Evolutionary conservation across 805 yeast genomes (phyloP).

Genomic region (Lipomyces chichibuensis): DNA sequence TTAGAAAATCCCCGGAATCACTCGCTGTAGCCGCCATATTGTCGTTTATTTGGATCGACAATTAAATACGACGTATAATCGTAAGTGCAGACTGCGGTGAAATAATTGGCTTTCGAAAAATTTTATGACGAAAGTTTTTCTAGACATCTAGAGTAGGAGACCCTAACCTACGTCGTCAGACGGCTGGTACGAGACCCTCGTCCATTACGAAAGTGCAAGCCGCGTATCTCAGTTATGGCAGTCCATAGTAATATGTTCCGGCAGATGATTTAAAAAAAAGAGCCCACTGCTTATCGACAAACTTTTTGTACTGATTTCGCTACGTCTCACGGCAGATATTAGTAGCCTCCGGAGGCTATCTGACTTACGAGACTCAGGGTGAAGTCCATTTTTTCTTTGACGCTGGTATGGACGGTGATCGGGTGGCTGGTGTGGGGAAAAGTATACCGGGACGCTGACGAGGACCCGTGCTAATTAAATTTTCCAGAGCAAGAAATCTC

Average conservation of each 20-base stretch:
- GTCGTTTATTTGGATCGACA: neutral
- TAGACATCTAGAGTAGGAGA: neutral
- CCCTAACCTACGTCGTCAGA: neutral
- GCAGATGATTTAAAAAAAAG: neutral
- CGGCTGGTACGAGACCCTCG: neutral
- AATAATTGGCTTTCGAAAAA: neutral
- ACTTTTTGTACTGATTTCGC: too few relatives aligned
- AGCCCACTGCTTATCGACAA: too few relatives aligned
- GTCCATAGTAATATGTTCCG: neutral
- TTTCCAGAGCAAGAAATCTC: slow-evolving; percentile 1
- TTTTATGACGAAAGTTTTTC: neutral
- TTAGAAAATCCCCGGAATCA: slow-evolving; percentile 11
- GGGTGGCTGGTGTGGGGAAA: neutral
- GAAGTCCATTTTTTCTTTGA: neutral
- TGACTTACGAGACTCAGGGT: neutral
- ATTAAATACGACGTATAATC: neutral
- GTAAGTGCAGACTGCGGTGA: neutral
- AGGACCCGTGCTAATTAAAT: neutral
- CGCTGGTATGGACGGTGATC: neutral
- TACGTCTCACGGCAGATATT: too few relatives aligned
- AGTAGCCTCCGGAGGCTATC: too few relatives aligned
- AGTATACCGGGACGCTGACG: neutral
- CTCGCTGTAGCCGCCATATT: slow-evolving; percentile 7
- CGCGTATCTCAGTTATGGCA: neutral
- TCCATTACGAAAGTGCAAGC: neutral